Base-by-base conservation (phyloP, 345 rosid genomes). In the Sisymbrium altissimum region DNA sequence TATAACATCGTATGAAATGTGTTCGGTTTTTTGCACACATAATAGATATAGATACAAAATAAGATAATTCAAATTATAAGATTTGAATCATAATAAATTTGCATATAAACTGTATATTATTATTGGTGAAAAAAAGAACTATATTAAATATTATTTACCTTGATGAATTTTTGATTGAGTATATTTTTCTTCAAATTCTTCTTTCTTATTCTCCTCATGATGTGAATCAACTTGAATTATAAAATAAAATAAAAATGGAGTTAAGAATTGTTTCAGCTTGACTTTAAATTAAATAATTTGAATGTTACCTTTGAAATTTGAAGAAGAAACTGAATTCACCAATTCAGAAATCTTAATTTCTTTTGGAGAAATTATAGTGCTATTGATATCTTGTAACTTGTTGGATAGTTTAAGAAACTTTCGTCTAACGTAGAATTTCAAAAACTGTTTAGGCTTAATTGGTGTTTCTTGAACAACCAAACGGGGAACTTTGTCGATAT, bases 391-490 rank as follows among this genome's bases (percentile, higher is more conserved):
- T 43, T 53, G 76, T 43, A 23, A 1, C 25, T 27, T 43, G 17
- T 27, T 61, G 8, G 29, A 7, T 39, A n/a, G n/a, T 9, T 58
- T 58, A 4, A 32, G 3, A 14, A 11, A 6, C 13, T 61, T 75
- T 1, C 74, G 63, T 18, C 74, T 54, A 43, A 40, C 68, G 12
- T 75, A 75, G 3, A 30, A 21, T 17, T 25, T 75, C 1, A n/a
- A 2, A 45, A 32, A 4, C 4, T 21, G 55, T 15, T 9, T 27
- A 23, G 56, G 69, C 23, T 75, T 68, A 15, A 23, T 3, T 0
- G 74, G 64, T 32, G 79, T 68, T 0, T 7, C 36, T 8, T n/a
- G 55, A 75, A 41, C 41, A 27, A n/a, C 15, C 41, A 39, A 27
- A 13, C 15, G 23, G n/a, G 5, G 6, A 63, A 5, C 3, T 14